Percentiles rank a stretch among this genome's conserved stretches.
phyloP scores from a whole-genome alignment of 768 basidiomycete genomes.

The Boletus barrowsii region DNA sequence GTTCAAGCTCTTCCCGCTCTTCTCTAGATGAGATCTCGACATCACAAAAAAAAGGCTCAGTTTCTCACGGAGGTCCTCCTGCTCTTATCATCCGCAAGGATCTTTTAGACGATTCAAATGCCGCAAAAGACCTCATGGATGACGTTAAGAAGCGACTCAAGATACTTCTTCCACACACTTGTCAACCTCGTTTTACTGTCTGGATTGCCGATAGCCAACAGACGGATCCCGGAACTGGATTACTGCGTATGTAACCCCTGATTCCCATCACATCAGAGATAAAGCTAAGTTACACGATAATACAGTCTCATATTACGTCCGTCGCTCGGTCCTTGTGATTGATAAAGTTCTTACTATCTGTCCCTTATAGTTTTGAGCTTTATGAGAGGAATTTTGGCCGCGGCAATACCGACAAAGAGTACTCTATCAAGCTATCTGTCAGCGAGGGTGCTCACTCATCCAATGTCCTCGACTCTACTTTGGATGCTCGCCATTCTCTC shows the following conservation, averaged over 20 bases:
- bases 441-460: conserved; percentile 98
- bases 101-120: conserved; percentile 96
- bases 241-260: conserved; percentile 64
- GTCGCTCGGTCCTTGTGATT: conserved; percentile 7
- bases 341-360: background rate
- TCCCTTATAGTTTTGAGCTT: conserved; percentile 62
- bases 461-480: conserved; percentile 90
- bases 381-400: conserved; percentile 90
- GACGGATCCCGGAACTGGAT: conserved; percentile 93
- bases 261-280: background rate
- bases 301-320: conserved; percentile 81
- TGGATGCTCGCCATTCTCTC: conserved; percentile 94
- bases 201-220: conserved; percentile 92
- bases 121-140: conserved; percentile 97
- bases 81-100: conserved; percentile 89
- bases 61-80: conserved; percentile 22
- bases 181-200: conserved; percentile 92
- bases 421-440: conserved; percentile 87
- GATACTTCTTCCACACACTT: conserved; percentile 86
- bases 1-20: conserved; percentile 45
- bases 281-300: conserved; percentile 8
- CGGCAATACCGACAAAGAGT: conserved; percentile 91
- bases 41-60: conserved; percentile 13
- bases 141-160: conserved; percentile 98
- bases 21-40: conserved; percentile 38